These are phyloP conservation scores for Lentinula sp. DNA, from an alignment of 768 basidiomycete species.

Conservation along the genomic window DNA sequence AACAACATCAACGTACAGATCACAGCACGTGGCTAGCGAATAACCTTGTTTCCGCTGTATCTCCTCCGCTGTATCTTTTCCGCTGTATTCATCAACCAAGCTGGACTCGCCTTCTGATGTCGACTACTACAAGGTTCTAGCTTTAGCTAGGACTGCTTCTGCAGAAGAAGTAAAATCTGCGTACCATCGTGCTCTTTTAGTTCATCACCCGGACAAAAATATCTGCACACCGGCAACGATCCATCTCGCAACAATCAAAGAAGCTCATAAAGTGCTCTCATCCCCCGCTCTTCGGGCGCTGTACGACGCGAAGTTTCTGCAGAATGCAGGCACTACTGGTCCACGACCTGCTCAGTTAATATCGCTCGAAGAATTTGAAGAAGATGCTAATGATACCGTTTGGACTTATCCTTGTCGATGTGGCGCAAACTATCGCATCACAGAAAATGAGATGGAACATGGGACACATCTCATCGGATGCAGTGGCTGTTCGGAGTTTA, in stretches of 20 bases:
- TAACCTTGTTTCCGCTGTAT: no score
- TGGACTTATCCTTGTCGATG: conserved; percentile 72
- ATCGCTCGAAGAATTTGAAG: conserved; percentile 69
- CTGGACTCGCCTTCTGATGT: conserved; percentile 12
- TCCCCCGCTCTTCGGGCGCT: conserved; percentile 37
- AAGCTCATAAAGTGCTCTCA: conserved; percentile 62
- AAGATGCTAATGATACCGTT: conserved; percentile 23
- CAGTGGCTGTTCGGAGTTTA: conserved; percentile 69
- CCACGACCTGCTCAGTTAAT: conserved; percentile 74
- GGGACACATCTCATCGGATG: conserved; percentile 74
- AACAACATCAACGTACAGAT: no score
- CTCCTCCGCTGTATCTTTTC: neutral
- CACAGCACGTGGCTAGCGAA: no score
- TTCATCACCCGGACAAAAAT: conserved; percentile 59
- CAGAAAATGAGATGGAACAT: conserved; percentile 52
- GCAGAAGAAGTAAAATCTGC: conserved; percentile 56
- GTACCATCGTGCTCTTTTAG: conserved; percentile 57
- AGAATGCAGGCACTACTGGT: conserved; percentile 15
- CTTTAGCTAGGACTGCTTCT: conserved; percentile 43
- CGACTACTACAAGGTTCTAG: conserved; percentile 61
- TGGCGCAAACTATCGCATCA: conserved; percentile 60
- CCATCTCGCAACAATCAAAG: conserved; percentile 54
- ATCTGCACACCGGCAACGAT: neutral
- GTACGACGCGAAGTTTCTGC: conserved; percentile 37
- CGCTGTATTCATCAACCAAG: neutral